Percentiles rank a stretch among this genome's conserved stretches.
Conservation (phyloP, 2,329 filamentous ascomycete species). For the Teratosphaeria destructans region DNA sequence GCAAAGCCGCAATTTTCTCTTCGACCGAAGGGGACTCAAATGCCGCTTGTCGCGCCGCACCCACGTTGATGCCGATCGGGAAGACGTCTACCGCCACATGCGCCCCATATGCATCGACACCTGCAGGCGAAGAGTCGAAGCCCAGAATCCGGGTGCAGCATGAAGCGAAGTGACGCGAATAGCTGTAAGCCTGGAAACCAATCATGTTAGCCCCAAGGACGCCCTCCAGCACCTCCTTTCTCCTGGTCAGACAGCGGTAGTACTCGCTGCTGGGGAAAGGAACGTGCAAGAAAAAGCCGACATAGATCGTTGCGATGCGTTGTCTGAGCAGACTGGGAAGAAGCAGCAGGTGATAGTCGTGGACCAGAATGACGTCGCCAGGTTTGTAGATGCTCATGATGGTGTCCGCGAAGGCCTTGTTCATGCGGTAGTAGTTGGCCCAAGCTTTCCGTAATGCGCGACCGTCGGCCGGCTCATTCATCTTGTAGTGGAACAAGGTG, state of each 20-base stretch:
- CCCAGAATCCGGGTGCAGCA: constrained; percentile 85
- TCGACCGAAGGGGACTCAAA: constrained; percentile 58
- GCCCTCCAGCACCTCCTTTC: constrained; percentile 84
- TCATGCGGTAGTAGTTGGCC: constrained; percentile 89
- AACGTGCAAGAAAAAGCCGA: constrained; percentile 87
- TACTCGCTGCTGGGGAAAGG: constrained; percentile 97
- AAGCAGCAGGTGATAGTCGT: constrained; percentile 89
- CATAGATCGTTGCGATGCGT: constrained; percentile 77
- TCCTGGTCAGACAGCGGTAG: constrained; percentile 72
- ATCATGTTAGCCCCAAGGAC: constrained; percentile 86
- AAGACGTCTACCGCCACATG: constrained; percentile 89
- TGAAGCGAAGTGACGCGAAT: constrained; percentile 86
- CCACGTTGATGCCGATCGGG: constrained; percentile 88
- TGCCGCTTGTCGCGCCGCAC: constrained; percentile 62
- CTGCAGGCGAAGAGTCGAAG: constrained; percentile 76
- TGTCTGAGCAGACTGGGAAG: constrained; percentile 83
- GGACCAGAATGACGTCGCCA: constrained; percentile 83
- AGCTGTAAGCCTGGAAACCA: constrained; percentile 91
- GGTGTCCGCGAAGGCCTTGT: constrained; percentile 80
- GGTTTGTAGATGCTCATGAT: constrained; percentile 85
- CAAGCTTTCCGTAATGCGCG: constrained; percentile 72
- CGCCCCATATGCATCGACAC: constrained; percentile 79
- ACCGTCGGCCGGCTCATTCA: constrained; percentile 80
- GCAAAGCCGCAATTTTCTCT: constrained; percentile 61
- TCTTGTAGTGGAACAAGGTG: constrained; percentile 91